Conservation (phyloP, 2,329 filamentous ascomycete genomes). For the Elsinoe ampelina region DNA sequence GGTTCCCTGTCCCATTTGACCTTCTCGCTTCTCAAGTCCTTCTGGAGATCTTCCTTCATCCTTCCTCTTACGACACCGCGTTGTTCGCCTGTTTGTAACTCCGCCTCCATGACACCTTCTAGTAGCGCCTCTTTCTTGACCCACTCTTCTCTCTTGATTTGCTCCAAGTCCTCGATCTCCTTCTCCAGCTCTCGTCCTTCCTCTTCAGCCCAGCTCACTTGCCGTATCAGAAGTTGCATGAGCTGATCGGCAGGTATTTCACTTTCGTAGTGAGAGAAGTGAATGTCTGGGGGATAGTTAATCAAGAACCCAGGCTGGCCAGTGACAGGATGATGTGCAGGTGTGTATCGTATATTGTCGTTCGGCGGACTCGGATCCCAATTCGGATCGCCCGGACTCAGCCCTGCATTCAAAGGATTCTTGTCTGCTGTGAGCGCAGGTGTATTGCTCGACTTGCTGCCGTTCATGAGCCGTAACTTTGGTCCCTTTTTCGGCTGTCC, state of each 20-base stretch:
- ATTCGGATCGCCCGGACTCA: slow-evolving; percentile 12
- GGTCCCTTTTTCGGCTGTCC: slow-evolving; percentile 31
- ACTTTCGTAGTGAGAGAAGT: slow-evolving; percentile 59
- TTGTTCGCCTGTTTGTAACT: slow-evolving; percentile 43
- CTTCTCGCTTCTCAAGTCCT: slow-evolving; percentile 24
- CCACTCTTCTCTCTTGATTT: slow-evolving; percentile 62
- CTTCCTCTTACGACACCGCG: slow-evolving; percentile 26
- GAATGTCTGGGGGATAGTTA: slow-evolving; percentile 46
- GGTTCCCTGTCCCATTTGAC: slow-evolving; percentile 9
- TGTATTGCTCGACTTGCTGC: slow-evolving; percentile 24
- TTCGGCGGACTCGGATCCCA: slow-evolving; percentile 32
- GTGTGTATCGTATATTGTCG: slow-evolving; percentile 51
- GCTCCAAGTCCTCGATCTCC: slow-evolving; percentile 59
- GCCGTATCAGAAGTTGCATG: slow-evolving; percentile 52
- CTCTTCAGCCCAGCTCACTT: slow-evolving; percentile 63
- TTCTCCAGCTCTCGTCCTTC: slow-evolving; percentile 55
- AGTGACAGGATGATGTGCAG: slow-evolving; percentile 52
- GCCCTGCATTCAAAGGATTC: slow-evolving; percentile 11
- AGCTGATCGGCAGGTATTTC: slow-evolving; percentile 56
- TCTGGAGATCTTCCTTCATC: slow-evolving; percentile 28
- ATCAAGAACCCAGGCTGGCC: slow-evolving; percentile 38
- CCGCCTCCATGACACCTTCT: slow-evolving; percentile 64
- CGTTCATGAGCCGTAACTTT: slow-evolving; percentile 35
- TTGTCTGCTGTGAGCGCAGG: slow-evolving; percentile 7
- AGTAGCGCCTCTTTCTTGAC: slow-evolving; percentile 68